Evolutionary conservation across 1,284 basidiomycete genomes (phyloP), one percentile per base, ranked within the genome.

Genomic region (Ustilago tritici): DNA sequence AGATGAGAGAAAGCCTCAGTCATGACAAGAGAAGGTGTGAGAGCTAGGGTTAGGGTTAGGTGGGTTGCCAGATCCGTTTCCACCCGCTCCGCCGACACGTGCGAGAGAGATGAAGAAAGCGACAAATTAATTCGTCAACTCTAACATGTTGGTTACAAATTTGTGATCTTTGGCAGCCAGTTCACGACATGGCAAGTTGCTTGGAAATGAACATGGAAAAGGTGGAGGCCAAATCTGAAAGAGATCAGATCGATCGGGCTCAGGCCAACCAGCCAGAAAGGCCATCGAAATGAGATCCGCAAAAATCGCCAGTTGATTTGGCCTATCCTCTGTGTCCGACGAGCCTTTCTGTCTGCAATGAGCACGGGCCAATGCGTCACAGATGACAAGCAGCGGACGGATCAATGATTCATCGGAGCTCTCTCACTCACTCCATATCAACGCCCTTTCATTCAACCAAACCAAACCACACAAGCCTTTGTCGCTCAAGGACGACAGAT

Each of bases 401-500:
- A 23, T 23, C 23, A 23, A 23, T 23, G 23, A 23, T 23, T 23
- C 23, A 23, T 23, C 23, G 23, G 23, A 23, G 23, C 23, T 23
- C 23, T 36, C 36, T 36, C 2, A 12, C 36, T 36, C 35, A 43
- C 41, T 43, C 15, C 7, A 43, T 15, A 43, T 31, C 28, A 14
- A 31, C 38, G 23, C 23, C 32, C 56, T 12, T 46, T 50, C 59
- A 43, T 50, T 47, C 32, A 54, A n/a, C 56, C 47, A 1, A 23
- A 23, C 23, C 23, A 23, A 23, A 23, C 23, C 23, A 36, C 28
- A 23, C 40, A 17, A 43, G 11, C 12, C 15, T 36, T 53, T 10
- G 9, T 41, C 12, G 28, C 15, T 15, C 47, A 36, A 50, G 38
- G n/a, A 32, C 38, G 12, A 12, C 28, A 28, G 23, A 38, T 19